Evolutionary conservation across 2,329 filamentous ascomycete genomes (phyloP), one percentile per base, ranked within the genome.

Genomic region (Curvularia lunata): DNA sequence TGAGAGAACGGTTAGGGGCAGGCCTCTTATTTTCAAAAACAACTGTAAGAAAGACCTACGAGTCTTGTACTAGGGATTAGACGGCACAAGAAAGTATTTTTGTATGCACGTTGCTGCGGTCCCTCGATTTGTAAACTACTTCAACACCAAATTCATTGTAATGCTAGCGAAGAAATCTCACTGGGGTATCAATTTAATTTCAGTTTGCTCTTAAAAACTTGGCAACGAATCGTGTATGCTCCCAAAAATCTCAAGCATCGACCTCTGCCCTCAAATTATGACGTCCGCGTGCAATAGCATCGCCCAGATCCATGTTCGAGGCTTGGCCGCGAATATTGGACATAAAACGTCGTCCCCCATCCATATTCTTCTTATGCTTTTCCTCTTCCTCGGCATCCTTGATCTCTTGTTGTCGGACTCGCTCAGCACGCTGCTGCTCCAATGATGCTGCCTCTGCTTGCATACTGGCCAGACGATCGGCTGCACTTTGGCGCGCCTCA

Each of bases 371-470:
- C 57, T 61, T 70, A 40, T 62, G 67, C 47, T 61, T 68, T 27
- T 60, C 68, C 34, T 72, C 71, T 45, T 75, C 72, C n/a, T 68
- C 71, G 7, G 72, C 73, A 46, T 75, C 73, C 48, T 74, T 67
- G 3, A 63, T 65, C 16, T 71, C 70, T n/a, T 67, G 67, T 41
- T 63, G 61, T 16, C 70, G 66, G 1, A 76, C 72, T 19, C 73
- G 72, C 58, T 76, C 70, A 10, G 60, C 62, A 1, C 74, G 74
- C 56, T 75, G 65, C 50, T 68, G 59, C 59, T 76, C 74, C 0
- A 75, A 63, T 5, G 69, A 70, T 6, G 66, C 60, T 1, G 74
- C 74, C 40, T 72, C 70, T 16, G 68, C 69, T 54, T 75, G 73
- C 74, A 76, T 76, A 10, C 63, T 60, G 12, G 73, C 72, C 7